phyloP scores from a whole-genome alignment of 2,329 filamentous ascomycete species.

The Talaromyces sp. region DNA sequence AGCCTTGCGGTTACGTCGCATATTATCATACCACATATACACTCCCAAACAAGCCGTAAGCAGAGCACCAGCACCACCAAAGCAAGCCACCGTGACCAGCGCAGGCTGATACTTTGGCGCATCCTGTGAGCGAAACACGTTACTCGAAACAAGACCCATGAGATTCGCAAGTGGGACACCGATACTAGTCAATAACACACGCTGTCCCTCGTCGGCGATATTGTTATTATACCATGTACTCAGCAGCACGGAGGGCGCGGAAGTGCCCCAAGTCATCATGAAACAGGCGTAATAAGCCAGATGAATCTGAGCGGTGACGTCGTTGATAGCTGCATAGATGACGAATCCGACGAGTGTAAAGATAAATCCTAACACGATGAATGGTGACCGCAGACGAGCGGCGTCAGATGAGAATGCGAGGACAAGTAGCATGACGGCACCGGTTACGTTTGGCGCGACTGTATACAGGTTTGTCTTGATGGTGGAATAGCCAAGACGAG shows the following conservation, averaged over 20 bases:
- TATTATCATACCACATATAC: slow-evolving; percentile 66
- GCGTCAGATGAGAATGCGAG: slow-evolving; percentile 69
- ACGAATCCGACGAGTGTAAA: slow-evolving; percentile 76
- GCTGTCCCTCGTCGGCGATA: slow-evolving; percentile 69
- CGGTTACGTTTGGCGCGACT: slow-evolving; percentile 73
- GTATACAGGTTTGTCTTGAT: slow-evolving; percentile 59
- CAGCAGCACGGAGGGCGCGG: slow-evolving; percentile 66
- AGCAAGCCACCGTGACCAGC: slow-evolving; percentile 53
- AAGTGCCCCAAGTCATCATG: slow-evolving; percentile 80
- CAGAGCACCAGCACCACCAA: slow-evolving; percentile 56
- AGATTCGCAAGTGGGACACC: slow-evolving; percentile 72
- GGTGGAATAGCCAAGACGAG: slow-evolving; percentile 21
- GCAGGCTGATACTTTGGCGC: slow-evolving; percentile 66
- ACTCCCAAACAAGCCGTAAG: slow-evolving; percentile 55
- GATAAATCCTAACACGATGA: slow-evolving; percentile 68
- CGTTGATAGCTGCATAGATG: slow-evolving; percentile 68
- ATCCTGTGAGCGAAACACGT: slow-evolving; percentile 64
- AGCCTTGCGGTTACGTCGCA: slow-evolving; percentile 54
- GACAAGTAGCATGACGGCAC: slow-evolving; percentile 67
- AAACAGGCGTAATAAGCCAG: slow-evolving; percentile 74
- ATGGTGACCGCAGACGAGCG: slow-evolving; percentile 65
- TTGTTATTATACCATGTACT: slow-evolving; percentile 79
- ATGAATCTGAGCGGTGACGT: slow-evolving; percentile 58
- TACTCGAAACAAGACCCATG: slow-evolving; percentile 68
- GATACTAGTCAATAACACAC: slow-evolving; percentile 66